Evolutionary conservation across 2,329 filamentous ascomycete species (phyloP).

Genomic region (Lomentospora prolificans): DNA sequence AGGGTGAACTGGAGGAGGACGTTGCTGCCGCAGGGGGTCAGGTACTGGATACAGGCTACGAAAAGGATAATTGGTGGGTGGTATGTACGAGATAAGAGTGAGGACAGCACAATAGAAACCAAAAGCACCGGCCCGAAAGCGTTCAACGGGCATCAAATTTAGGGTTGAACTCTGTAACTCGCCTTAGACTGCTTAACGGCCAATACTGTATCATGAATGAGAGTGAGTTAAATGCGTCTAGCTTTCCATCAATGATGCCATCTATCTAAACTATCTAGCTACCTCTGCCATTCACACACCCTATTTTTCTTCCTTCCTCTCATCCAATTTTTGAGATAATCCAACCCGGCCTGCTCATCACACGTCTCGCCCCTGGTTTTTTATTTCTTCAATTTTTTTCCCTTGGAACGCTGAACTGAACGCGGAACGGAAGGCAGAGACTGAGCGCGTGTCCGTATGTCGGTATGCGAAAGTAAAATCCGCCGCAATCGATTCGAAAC

Average conservation of each 20-base stretch:
- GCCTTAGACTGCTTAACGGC: no score
- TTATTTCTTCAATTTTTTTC: no score
- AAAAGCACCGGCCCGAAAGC: background rate
- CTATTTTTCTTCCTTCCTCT: background rate
- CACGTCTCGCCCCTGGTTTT: no score
- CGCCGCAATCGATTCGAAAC: no score
- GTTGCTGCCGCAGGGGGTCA: constrained; percentile 63
- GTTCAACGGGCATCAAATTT: background rate
- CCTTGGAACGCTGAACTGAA: no score
- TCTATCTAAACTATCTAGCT: background rate
- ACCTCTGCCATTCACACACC: background rate
- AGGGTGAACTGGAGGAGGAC: constrained; percentile 79
- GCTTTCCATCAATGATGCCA: background rate
- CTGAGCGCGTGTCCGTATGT: no score
- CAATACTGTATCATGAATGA: no score
- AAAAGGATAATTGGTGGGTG: constrained; percentile 98
- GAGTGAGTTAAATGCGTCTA: no score
- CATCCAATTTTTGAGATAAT: background rate
- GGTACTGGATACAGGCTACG: constrained; percentile 76
- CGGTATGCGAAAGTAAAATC: no score
- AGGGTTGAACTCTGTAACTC: no score
- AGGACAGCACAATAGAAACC: constrained; percentile 4
- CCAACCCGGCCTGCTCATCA: background rate
- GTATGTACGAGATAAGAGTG: constrained; percentile 32
- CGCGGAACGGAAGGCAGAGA: no score